Evolutionary conservation across 805 yeast genomes (phyloP), one percentile per base, ranked within the genome.

Genomic region (Candida bentonensis): DNA sequence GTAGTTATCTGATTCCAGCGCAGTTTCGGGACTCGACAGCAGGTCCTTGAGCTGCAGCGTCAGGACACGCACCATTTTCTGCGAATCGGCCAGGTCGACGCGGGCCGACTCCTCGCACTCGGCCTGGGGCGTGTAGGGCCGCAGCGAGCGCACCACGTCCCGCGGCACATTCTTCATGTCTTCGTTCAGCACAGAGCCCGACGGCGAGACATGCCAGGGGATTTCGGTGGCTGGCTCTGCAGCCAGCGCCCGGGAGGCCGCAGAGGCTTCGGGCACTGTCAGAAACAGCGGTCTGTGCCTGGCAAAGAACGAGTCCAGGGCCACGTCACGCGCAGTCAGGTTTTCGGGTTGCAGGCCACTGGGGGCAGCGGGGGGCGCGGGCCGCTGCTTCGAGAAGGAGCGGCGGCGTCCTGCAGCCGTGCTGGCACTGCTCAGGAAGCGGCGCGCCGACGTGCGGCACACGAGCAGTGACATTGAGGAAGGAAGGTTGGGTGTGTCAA

Each of bases 241-340:
- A 17, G 36, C 7, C 5, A 9, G 17, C 11, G 27, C 11, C 20
- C 17, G 7, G 20, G n/a, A 9, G 36, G 11, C 7, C 5, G 11
- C 17, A 4, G 7, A 9, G 17, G 11, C 20, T 9, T 25, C 13
- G 27, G 61, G 58, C 44, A 66, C 62, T 11, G 70, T 68, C 47
- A 69, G 51, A 45, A 67, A 65, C 30, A 70, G 53, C 2, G 74
- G 74, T 27, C 67, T 61, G 49, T 68, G 67, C 13, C 73, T 71
- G 11, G 73, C 70, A 51, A 68, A 66, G 30, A 70, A 54, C 2
- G 72, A 67, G 39, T 67, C 69, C 21, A 53, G 49, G 22, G 60
- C 56, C 20, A 58, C 11, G n/a, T 30, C 36, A 4, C 36, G 13
- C 7, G 36, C 36, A 9, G 36, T 30, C 36, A 30, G 36, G 17